Conservation (phyloP, 495 filamentous ascomycete species). For the Penicillium goetzii region DNA sequence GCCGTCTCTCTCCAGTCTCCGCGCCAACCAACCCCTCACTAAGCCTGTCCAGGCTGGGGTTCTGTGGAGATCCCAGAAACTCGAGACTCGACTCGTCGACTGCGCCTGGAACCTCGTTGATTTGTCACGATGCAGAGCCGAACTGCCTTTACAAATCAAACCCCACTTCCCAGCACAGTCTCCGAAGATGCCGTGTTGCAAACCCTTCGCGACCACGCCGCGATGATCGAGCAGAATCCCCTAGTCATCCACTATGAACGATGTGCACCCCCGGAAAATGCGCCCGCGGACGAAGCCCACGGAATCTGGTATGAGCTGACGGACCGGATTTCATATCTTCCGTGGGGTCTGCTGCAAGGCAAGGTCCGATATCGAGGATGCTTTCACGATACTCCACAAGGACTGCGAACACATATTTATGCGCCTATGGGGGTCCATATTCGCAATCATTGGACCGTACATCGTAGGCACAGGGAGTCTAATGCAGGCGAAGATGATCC, state of each 20-base stretch:
- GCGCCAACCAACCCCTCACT: background rate
- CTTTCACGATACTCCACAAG: constrained; percentile 67
- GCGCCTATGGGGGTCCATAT: constrained; percentile 68
- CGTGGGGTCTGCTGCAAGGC: constrained; percentile 59
- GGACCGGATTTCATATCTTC: constrained; percentile 70
- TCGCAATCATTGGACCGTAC: constrained; percentile 62
- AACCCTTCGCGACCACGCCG: constrained; percentile 66
- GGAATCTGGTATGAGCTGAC: constrained; percentile 62
- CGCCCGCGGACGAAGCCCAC: constrained; percentile 59
- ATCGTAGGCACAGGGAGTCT: constrained; percentile 2
- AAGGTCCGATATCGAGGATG: constrained; percentile 68
- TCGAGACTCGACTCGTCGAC: constrained; percentile 2
- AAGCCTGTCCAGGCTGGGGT: background rate
- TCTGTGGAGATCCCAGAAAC: background rate
- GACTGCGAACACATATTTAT: constrained; percentile 73
- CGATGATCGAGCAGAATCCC: constrained; percentile 80
- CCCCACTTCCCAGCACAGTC: constrained; percentile 64
- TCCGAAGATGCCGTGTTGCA: constrained; percentile 62
- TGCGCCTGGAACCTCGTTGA: background rate
- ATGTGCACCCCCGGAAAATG: constrained; percentile 61
- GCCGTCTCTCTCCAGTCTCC: background rate
- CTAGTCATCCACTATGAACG: constrained; percentile 68
- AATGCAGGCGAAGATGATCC: constrained; percentile 6
- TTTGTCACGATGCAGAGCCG: constrained; percentile 32
- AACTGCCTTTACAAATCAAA: constrained; percentile 67